Conservation (phyloP, 2,329 filamentous ascomycete genomes). For the Akanthomyces dipterigenus region DNA sequence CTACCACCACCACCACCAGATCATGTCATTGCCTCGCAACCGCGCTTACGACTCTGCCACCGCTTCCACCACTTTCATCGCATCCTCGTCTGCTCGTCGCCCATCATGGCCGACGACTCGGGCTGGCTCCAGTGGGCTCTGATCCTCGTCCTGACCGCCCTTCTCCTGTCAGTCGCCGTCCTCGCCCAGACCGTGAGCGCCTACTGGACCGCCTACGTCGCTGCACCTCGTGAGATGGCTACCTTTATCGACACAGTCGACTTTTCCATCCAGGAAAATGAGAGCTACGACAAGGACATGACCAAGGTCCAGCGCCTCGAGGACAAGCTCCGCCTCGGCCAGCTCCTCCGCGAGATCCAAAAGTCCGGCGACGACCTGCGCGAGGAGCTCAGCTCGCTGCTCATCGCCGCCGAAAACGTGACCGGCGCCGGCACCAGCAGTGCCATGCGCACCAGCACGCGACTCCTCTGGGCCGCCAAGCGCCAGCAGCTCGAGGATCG, state of each 20-base stretch:
- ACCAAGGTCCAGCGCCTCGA: constrained; percentile 51
- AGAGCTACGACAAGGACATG: constrained; percentile 56
- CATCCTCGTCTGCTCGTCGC: neutral
- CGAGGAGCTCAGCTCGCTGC: constrained; percentile 48
- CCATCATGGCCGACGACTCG: constrained; percentile 41
- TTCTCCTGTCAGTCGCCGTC: constrained; percentile 49
- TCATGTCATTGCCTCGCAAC: constrained; percentile 6
- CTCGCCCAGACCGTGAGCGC: constrained; percentile 44
- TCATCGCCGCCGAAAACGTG: constrained; percentile 38
- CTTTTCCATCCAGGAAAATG: constrained; percentile 57
- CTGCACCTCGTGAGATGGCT: constrained; percentile 50
- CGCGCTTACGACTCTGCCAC: neutral
- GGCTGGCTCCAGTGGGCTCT: constrained; percentile 50
- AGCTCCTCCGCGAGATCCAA: constrained; percentile 56
- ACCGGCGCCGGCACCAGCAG: constrained; percentile 36
- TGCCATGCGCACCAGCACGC: constrained; percentile 39
- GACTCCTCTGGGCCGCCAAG: constrained; percentile 53
- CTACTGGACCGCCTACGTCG: constrained; percentile 49
- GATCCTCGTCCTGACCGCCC: constrained; percentile 51
- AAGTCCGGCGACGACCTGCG: constrained; percentile 53
- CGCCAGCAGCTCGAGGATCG: constrained; percentile 49
- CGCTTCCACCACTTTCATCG: neutral
- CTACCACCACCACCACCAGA: neutral
- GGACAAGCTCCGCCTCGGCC: constrained; percentile 54
- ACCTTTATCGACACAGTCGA: constrained; percentile 55